These are phyloP conservation scores for Hippophae rhamnoides DNA, from an alignment of 306 rosid genomes.

Conservation along the genomic window DNA sequence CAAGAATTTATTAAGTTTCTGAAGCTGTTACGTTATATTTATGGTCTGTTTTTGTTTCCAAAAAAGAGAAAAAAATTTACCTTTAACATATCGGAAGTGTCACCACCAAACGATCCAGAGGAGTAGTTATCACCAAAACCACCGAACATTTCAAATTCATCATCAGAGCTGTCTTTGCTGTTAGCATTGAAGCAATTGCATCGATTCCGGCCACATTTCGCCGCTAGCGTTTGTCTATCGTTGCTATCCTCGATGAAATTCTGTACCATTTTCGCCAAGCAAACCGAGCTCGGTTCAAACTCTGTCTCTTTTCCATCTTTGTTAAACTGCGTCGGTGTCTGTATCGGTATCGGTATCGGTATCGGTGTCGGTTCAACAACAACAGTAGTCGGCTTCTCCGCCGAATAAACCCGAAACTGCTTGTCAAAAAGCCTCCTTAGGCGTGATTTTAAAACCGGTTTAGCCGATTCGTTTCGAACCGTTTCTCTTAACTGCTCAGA, in stretches of 20 bases:
- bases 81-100: conserved; percentile 61
- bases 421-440: conserved; percentile 78
- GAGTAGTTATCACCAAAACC: conserved; percentile 43
- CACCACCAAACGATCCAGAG: conserved; percentile 56
- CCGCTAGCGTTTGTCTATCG: conserved; percentile 48
- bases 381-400: conserved; percentile 40
- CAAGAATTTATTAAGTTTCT: too few relatives aligned
- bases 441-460: conserved; percentile 76
- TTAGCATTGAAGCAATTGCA: conserved; percentile 91
- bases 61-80: conserved; percentile 31
- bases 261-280: conserved; percentile 87
- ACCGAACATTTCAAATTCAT: conserved; percentile 63
- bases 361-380: conserved; percentile 6
- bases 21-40: too few relatives aligned
- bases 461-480: conserved; percentile 46
- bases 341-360: too few relatives aligned
- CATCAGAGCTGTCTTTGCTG: conserved; percentile 82
- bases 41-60: conserved; percentile 7
- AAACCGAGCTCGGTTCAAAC: conserved; percentile 77
- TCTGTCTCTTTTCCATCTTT: conserved; percentile 38
- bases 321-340: not conserved
- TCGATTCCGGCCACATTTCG: conserved; percentile 63
- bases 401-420: conserved; percentile 49
- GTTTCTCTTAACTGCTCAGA: conserved; percentile 36
- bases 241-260: conserved; percentile 70